Conservation (phyloP, 2,329 filamentous ascomycete genomes). For the Purpureocillium takamizusanense region DNA sequence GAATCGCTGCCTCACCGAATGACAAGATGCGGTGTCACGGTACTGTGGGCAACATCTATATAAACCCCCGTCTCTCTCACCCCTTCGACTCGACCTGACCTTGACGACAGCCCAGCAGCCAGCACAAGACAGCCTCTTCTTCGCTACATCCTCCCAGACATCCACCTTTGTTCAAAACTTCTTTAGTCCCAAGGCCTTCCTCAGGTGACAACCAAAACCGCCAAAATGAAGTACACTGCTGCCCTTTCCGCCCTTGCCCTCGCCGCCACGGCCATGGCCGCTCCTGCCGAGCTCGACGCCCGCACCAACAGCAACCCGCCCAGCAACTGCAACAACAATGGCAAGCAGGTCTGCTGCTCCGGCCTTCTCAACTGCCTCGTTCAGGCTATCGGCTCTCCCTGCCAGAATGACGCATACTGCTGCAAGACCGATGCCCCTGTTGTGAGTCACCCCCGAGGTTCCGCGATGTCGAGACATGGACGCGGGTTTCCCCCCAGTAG, state of each 20-base stretch:
- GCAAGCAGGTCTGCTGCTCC: conserved; percentile 4
- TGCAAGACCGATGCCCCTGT: conserved; percentile 1
- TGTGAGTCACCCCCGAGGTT: conserved; percentile 2
- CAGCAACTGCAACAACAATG: not conserved
- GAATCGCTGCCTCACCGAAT: no score
- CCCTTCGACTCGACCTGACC: no score
- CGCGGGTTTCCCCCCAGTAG: no score
- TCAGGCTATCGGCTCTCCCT: conserved; percentile 2
- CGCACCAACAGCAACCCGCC: not conserved
- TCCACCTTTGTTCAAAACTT: no score
- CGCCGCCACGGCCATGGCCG: conserved; percentile 2
- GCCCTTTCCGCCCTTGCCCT: conserved; percentile 1
- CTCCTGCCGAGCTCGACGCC: not conserved
- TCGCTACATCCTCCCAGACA: no score
- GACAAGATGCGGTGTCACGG: no score
- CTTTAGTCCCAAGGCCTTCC: no score
- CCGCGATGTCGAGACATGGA: conserved; percentile 1
- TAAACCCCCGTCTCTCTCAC: no score
- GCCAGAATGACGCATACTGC: conserved; percentile 3
- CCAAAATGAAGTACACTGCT: conserved; percentile 3
- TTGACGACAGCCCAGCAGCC: no score
- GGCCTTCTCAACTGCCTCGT: conserved; percentile 2
- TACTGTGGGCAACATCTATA: no score
- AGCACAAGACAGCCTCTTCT: no score
- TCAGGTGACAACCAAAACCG: not conserved